phyloP scores from a whole-genome alignment of 768 basidiomycete genomes.

The Sporobolomyces phaffii region DNA sequence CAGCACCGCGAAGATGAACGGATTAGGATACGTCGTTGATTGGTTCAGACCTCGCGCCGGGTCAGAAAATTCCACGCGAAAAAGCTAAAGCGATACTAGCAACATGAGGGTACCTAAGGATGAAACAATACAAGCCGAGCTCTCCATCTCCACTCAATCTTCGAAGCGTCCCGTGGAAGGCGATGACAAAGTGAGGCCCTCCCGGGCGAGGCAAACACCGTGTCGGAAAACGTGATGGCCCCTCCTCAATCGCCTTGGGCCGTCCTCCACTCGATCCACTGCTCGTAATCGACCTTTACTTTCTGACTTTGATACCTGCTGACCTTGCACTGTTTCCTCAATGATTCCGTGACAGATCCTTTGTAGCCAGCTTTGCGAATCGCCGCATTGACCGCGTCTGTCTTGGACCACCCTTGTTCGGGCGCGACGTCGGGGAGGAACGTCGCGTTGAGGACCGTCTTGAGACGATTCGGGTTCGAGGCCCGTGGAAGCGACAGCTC shows the following conservation, averaged over 20 bases:
- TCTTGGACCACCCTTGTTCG: slow-evolving; percentile 88
- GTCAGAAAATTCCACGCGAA: no score
- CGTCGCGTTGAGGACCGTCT: slow-evolving; percentile 65
- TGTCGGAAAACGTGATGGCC: no score
- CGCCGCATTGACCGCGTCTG: slow-evolving; percentile 82
- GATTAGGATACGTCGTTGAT: no score
- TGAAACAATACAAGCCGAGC: no score
- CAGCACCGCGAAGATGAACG: no score
- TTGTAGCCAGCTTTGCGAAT: slow-evolving; percentile 90
- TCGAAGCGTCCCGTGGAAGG: no score
- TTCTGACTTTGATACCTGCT: slow-evolving; percentile 74
- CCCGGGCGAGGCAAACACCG: no score
- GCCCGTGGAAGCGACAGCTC: background rate
- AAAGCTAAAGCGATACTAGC: no score
- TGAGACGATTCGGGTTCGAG: slow-evolving; percentile 46
- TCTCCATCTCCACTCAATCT: no score
- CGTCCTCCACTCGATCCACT: slow-evolving; percentile 69
- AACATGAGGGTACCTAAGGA: no score
- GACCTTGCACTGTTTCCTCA: slow-evolving; percentile 67
- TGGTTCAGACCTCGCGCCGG: no score
- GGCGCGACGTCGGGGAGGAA: slow-evolving; percentile 89
- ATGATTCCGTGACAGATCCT: slow-evolving; percentile 71
- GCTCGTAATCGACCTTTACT: slow-evolving; percentile 64
- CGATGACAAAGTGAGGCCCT: no score
- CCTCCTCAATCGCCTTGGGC: slow-evolving; percentile 14